These are phyloP conservation scores for Skeletonema potamos DNA, from an alignment of 108 stramenopile genomes.

Conservation along the genomic window DNA sequence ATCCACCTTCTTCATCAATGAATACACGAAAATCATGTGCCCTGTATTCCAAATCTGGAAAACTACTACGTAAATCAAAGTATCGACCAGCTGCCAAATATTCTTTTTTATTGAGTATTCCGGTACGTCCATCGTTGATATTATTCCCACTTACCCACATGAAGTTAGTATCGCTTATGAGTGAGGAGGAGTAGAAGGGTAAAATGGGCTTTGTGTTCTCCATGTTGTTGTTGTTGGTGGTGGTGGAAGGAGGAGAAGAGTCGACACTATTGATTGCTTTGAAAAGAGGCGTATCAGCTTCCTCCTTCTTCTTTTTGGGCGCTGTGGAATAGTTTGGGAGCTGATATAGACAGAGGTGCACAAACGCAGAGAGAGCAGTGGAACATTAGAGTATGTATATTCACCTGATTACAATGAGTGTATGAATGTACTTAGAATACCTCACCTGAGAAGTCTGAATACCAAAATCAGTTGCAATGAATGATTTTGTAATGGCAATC, in stretches of 20 bases:
- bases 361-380: too few relatives aligned
- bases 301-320: too few relatives aligned
- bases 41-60: slow-evolving; percentile 62
- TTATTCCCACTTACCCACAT: slow-evolving; percentile 42
- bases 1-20: not conserved
- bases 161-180: slow-evolving; percentile 32
- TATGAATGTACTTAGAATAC: too few relatives aligned
- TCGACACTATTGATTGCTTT: not conserved
- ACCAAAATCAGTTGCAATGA: slow-evolving; percentile 18
- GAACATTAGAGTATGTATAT: not conserved
- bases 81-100: slow-evolving; percentile 59
- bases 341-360: too few relatives aligned
- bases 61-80: slow-evolving; percentile 49
- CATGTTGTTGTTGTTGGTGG: not conserved
- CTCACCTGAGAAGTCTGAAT: too few relatives aligned
- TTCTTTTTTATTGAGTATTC: slow-evolving; percentile 41
- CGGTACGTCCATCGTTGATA: slow-evolving; percentile 30
- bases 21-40: slow-evolving; percentile 57
- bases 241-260: not conserved
- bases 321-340: too few relatives aligned
- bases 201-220: not conserved
- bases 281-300: not conserved
- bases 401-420: too few relatives aligned
- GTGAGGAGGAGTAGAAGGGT: slow-evolving; percentile 13
- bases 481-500: slow-evolving; percentile 20